Conservation (phyloP, 306 rosid genomes). For the Malus fusca region DNA sequence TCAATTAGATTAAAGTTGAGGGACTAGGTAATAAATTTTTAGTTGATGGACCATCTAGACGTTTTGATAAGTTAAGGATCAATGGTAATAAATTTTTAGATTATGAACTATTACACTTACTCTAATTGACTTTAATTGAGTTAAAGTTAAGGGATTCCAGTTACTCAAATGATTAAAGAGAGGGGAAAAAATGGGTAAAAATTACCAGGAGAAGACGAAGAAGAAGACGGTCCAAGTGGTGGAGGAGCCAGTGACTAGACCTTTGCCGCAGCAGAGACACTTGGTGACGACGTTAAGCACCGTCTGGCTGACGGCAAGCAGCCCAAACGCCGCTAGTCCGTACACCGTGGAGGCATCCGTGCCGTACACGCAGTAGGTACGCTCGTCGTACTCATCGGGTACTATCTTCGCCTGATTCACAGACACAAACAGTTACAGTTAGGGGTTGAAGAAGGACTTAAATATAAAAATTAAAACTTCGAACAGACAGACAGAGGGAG, state of each 20-base stretch:
- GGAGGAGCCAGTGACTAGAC: constrained; percentile 55
- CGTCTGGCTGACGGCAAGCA: constrained; percentile 59
- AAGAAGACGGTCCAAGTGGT: constrained; percentile 59
- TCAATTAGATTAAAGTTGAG: too few relatives aligned
- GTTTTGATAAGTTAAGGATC: too few relatives aligned
- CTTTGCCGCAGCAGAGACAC: constrained; percentile 91
- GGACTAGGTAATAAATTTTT: too few relatives aligned
- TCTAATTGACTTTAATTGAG: too few relatives aligned
- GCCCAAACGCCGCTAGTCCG: constrained; percentile 64
- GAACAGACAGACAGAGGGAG: neutral
- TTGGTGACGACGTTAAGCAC: constrained; percentile 65
- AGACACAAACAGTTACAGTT: neutral
- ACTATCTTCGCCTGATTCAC: constrained; percentile 48
- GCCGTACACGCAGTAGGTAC: constrained; percentile 54
- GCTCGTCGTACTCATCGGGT: constrained; percentile 70
- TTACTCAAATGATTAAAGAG: neutral
- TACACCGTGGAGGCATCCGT: constrained; percentile 88
- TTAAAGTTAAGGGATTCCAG: too few relatives aligned
- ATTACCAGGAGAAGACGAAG: constrained; percentile 74
- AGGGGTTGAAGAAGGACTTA: neutral
- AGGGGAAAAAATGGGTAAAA: neutral
- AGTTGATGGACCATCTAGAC: rapidly evolving
- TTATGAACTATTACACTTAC: rapidly evolving
- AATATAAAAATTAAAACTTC: neutral
- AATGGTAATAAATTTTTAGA: too few relatives aligned